Base-by-base conservation (phyloP, 1,139 yeast species). In the Suhomyces coccinellae region DNA sequence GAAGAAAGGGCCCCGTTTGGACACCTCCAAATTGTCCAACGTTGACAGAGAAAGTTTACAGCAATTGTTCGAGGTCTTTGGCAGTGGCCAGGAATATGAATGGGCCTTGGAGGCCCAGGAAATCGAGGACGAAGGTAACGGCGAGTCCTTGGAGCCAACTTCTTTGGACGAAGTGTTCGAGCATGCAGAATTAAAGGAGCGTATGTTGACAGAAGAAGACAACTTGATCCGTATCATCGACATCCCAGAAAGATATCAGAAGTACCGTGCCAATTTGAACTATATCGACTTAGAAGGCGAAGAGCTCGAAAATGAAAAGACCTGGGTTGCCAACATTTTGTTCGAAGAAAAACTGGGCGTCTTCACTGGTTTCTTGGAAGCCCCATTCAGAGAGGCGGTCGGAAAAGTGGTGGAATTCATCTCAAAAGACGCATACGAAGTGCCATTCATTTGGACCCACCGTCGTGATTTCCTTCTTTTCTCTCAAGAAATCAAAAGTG, bases 81-180 rank as follows among this genome's bases (percentile, higher is more conserved):
- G 99, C 50, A 95, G 90, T 63, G 99, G 99, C 38, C 93, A 85
- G 50, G 98, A 91, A 62, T 93, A 93, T 65, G 97, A 89, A 50
- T 93, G 98, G 98, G 99, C 99, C 2, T 74, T 95, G 48, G 97
- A 89, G 58, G 91, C 90, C 29, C 96, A 89, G 66, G 87, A 84
- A 53, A 85, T 83, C 48, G 83, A 77, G 52, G 84, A 77, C 46
- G 81, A 77, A 38, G 80, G 80, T 41, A 77, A 71, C 49, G 80
- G 78, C 10, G 78, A 75, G 35, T 70, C 77, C 28, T 75, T 77
- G 51, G 78, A 77, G 47, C 84, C 84, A 46, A 73, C 85, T 0
- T 78, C 83, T 2, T 75, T 93, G 54, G 86, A 87, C 55, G 97
- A 93, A 59, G 95, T 93, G 32, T 93, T 93, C 60, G 99, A 95